Base-by-base conservation (phyloP, 768 basidiomycete genomes). In the Glaciozyma antarctica region DNA sequence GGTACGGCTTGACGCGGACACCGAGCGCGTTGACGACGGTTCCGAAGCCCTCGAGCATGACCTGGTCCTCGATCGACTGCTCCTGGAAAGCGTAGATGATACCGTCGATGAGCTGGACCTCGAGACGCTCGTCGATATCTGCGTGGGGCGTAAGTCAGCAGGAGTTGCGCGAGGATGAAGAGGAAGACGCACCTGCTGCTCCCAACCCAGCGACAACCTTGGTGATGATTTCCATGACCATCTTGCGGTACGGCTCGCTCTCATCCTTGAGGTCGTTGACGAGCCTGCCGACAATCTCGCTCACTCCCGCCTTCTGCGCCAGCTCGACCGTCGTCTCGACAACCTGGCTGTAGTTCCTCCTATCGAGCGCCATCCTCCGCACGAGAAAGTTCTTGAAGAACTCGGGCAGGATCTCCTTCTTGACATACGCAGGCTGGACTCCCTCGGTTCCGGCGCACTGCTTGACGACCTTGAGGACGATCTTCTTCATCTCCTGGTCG, bases 401-500 rank as follows among this genome's bases (percentile, higher is more conserved):
- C 78, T 99, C 95, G 28, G 95, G 95, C 9, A 98, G 82, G 62
- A 99, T 97, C 74, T 99, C 95, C 72, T 93, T 87, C 74, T 91
- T 94, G 75, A 99, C 95, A 77, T 97, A 99, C 48, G 84, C 82
- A 4, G 95, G 85, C 0, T 91, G 91, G 45, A 99, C 95, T 79
- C 95, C 95, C 75, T 99, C 95, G 2, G 95, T 99, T 13, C 91
- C 90, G 41, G 95, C 90, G 74, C 95, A 98, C 77, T 98, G 95
- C 78, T 98, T 95, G 73, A 98, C 93, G 63, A 99, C 95, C 77
- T 98, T 98, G 58, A 99, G 79, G 8, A 99, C 95, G 71, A 98
- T 98, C 82, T 98, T 95, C 84, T 98, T 94, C 95, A 99, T 99
- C 81, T 99, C 95, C 77, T 99, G 95, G 76, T 99, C 95, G 13